Evolutionary conservation across 176 grass and related monocot species (phyloP).

Genomic region (Bothriochloa decipiens): DNA sequence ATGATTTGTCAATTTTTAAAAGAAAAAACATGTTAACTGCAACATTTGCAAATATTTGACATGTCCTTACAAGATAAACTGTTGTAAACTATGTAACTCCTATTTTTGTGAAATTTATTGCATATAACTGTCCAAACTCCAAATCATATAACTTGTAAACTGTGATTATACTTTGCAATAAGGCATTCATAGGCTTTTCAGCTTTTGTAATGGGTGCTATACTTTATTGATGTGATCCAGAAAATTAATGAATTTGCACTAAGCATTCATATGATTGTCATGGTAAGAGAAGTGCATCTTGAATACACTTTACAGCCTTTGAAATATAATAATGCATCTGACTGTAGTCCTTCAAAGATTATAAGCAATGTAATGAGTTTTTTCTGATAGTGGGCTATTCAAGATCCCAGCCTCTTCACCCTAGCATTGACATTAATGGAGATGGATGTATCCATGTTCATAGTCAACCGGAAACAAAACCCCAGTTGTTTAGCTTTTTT

Average conservation of each 20-base stretch:
- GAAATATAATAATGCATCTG: conserved; percentile 24
- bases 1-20: background rate
- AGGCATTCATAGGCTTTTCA: background rate
- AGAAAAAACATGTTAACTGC: background rate
- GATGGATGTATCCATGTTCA: background rate
- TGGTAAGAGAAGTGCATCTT: conserved; percentile 26
- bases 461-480: conserved; percentile 25
- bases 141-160: background rate
- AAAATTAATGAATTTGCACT: conserved; percentile 15
- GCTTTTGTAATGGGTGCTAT: background rate
- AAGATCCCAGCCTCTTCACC: background rate
- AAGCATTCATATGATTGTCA: conserved; percentile 26
- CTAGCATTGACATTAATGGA: conserved; percentile 3
- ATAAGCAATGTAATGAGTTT: background rate
- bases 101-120: conserved; percentile 22
- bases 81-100: conserved; percentile 12
- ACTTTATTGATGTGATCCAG: background rate
- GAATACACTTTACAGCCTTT: background rate
- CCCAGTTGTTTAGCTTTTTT: conserved; percentile 12
- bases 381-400: background rate
- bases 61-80: background rate
- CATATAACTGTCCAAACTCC: background rate
- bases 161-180: background rate
- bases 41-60: conserved; percentile 13
- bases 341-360: conserved; percentile 18